Evolutionary conservation across 768 basidiomycete genomes (phyloP), one percentile per base, ranked within the genome.

Genomic region (Sarcomyxa edulis): DNA sequence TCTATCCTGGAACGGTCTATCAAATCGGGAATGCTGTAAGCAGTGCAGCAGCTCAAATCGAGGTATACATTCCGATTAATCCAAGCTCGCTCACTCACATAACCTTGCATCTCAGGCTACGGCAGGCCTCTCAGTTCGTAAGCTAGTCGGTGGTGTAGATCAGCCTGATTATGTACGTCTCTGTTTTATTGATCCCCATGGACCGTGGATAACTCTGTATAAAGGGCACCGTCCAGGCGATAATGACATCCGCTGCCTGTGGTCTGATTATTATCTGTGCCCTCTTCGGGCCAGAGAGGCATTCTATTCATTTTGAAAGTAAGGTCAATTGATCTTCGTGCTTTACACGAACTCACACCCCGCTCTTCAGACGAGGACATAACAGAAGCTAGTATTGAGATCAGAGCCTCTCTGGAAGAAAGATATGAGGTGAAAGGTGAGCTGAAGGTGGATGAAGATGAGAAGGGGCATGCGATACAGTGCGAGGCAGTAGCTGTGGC

Each of bases 1-100:
- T 76, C 7, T 82, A 78, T 59, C 75, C 75, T 12, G 81, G 81
- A 42, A 65, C 78, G 4, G 69, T 74, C 6, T 83, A 81, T 55
- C 81, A 82, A 45, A 49, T 80, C 18, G 78, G 80, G 10, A 79
- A 76, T 59, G 68, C 44, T 14, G 46, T 40, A 11, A 48, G 46
- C n/a, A 41, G 36, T 12, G 46, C 46, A 14, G 46, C 46, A 9
- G 45, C 46, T 14, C 46, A 48, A 27, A 48, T 48, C 32, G 46
- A 48, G 31, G 46, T 46, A 35, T 8, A 23, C 15, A 9, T 11
- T 22, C 29, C 20, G 24, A 31, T 8, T 12, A 4, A 7, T 10
- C 8, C 9, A 14, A 1, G 12, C 1, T n/a, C n/a, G n/a, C n/a
- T n/a, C 8, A 14, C 22, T 35, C 6, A 14, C 20, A 19, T 25